Evolutionary conservation across 805 yeast genomes (phyloP).

Genomic region (Lachancea waltii): DNA sequence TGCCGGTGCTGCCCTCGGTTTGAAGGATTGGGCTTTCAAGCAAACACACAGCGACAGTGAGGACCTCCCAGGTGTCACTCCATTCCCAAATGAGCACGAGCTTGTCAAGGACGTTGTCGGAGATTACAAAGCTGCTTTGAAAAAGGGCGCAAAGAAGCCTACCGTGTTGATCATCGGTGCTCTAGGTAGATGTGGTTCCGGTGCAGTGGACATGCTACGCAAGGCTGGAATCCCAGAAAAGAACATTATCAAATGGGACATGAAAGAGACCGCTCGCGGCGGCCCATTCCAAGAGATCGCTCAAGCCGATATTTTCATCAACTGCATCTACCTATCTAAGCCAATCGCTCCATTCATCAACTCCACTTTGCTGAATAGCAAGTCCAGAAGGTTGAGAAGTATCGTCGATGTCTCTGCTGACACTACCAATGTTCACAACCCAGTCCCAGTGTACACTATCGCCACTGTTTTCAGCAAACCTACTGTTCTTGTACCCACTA

Average conservation of each 20-base stretch:
- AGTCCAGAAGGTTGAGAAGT: constrained; percentile 73
- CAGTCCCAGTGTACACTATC: constrained; percentile 85
- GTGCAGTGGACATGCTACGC: constrained; percentile 79
- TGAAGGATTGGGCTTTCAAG: constrained; percentile 91
- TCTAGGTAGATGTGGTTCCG: constrained; percentile 96
- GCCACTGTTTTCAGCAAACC: constrained; percentile 91
- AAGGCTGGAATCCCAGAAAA: constrained; percentile 84
- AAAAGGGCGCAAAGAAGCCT: constrained; percentile 62
- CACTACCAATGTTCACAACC: constrained; percentile 97
- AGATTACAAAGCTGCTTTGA: constrained; percentile 51
- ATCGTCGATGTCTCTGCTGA: constrained; percentile 98
- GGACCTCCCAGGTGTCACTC: constrained; percentile 72
- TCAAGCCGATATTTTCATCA: constrained; percentile 79
- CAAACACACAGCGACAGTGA: constrained; percentile 61
- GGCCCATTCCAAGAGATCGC: constrained; percentile 96
- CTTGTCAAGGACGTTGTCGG: constrained; percentile 66
- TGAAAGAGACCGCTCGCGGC: constrained; percentile 91
- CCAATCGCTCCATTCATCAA: constrained; percentile 92
- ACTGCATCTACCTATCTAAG: constrained; percentile 89
- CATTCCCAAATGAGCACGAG: constrained; percentile 73
- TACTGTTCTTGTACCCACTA: constrained; percentile 75
- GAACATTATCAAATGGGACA: constrained; percentile 89
- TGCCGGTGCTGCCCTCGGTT: constrained; percentile 98
- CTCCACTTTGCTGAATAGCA: constrained; percentile 55
- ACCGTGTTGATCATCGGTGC: constrained; percentile 91